Conservation (phyloP, 2,329 filamentous ascomycete species). For the Monosporascus ibericus region DNA sequence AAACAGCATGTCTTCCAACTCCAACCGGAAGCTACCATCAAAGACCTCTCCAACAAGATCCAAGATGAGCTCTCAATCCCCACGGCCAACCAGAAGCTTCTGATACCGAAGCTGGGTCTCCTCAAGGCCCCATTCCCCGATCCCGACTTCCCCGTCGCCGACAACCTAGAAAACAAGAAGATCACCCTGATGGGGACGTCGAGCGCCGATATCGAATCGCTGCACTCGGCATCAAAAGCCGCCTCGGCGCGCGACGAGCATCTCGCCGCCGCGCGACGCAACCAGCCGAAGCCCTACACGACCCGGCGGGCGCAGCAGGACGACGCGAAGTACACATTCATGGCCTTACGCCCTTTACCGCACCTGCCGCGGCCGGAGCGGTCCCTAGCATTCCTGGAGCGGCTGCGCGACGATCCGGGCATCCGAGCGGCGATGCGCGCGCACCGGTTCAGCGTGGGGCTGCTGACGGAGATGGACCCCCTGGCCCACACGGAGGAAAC, state of each 20-base stretch:
- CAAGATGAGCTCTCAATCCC: conserved; percentile 53
- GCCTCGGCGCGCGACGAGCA: conserved; percentile 42
- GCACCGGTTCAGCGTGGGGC: conserved; percentile 76
- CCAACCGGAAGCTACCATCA: conserved; percentile 39
- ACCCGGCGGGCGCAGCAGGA: conserved; percentile 36
- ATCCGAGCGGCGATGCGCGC: conserved; percentile 78
- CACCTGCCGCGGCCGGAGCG: conserved; percentile 72
- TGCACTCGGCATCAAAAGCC: conserved; percentile 42
- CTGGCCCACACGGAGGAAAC: conserved; percentile 65
- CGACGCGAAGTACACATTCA: conserved; percentile 74
- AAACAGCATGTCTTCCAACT: conserved; percentile 38
- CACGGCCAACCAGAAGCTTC: conserved; percentile 59
- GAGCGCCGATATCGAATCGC: conserved; percentile 49
- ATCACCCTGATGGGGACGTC: conserved; percentile 62
- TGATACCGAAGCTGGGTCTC: conserved; percentile 59
- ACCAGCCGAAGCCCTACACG: conserved; percentile 18
- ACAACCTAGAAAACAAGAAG: conserved; percentile 48
- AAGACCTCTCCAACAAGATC: conserved; percentile 56
- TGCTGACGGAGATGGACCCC: conserved; percentile 96
- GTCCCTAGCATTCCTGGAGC: conserved; percentile 65
- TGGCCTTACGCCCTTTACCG: conserved; percentile 65
- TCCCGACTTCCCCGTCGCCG: conserved; percentile 39
- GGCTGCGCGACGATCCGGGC: conserved; percentile 75
- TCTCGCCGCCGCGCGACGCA: conserved; percentile 26
- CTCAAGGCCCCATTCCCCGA: conserved; percentile 60